Conservation (phyloP, 768 basidiomycete genomes). For the Amanita inopinata region DNA sequence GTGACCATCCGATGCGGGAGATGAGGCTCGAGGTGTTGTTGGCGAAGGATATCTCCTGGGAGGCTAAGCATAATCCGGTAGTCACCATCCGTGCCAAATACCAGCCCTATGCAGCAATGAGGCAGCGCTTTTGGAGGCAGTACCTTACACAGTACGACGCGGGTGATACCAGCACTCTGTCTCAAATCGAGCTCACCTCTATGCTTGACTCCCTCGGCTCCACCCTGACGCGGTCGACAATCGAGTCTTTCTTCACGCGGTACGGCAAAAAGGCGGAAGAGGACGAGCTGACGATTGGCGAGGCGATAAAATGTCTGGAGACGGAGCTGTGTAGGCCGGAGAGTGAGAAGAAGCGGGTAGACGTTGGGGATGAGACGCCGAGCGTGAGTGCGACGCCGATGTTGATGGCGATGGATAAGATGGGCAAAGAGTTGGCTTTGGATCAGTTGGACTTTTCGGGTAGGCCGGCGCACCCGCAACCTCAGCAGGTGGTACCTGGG, state of each 20-base stretch:
- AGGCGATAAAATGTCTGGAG: conserved; percentile 82
- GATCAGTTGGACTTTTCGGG: conserved; percentile 58
- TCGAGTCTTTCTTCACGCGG: conserved; percentile 74
- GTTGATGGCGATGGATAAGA: conserved; percentile 27
- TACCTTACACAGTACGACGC: conserved; percentile 87
- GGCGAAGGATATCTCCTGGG: conserved; percentile 59
- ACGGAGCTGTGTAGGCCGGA: conserved; percentile 65
- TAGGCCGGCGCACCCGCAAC: conserved; percentile 17
- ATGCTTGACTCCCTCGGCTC: conserved; percentile 98
- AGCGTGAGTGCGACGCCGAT: conserved; percentile 49
- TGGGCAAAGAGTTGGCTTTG: conserved; percentile 34
- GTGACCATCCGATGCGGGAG: conserved; percentile 63
- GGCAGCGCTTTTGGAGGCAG: conserved; percentile 84
- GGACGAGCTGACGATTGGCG: conserved; percentile 70
- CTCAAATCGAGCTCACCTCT: conserved; percentile 79
- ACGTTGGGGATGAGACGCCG: conserved; percentile 37
- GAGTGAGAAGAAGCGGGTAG: conserved; percentile 60
- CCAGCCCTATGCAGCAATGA: conserved; percentile 87
- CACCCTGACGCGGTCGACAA: conserved; percentile 71
- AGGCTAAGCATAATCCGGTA: conserved; percentile 71
- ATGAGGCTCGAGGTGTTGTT: conserved; percentile 56
- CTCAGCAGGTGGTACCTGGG: conserved; percentile 5
- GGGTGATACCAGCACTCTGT: conserved; percentile 67
- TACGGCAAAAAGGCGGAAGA: conserved; percentile 50
- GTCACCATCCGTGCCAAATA: conserved; percentile 78